Percentiles rank a stretch among this genome's conserved stretches.
phyloP scores from a whole-genome alignment of 2,329 filamentous ascomycete genomes.

The Penicillium sp. region DNA sequence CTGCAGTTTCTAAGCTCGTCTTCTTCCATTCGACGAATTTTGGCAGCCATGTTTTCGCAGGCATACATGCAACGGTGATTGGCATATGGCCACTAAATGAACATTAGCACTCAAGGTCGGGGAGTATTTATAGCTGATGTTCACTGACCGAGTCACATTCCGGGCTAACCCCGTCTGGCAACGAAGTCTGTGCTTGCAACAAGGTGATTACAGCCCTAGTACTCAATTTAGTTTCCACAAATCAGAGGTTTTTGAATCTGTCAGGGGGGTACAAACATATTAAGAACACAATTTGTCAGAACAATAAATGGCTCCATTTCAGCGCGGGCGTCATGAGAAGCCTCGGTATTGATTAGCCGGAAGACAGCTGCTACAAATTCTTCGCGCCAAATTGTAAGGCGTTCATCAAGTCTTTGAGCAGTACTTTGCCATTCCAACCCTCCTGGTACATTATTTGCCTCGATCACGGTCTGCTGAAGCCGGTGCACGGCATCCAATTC shows the following conservation, averaged over 20 bases:
- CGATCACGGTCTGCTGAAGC: not conserved
- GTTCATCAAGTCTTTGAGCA: conserved; percentile 1
- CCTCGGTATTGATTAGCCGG: not conserved
- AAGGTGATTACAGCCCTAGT: not conserved
- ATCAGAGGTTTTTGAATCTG: not conserved
- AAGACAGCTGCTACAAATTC: conserved; percentile 2
- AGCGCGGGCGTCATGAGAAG: not conserved
- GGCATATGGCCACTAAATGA: not conserved
- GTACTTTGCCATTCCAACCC: conserved; percentile 1
- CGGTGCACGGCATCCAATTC: not conserved
- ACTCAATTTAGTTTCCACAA: not conserved
- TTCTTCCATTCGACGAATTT: not conserved
- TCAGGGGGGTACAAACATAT: not conserved
- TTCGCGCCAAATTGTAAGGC: conserved; percentile 2
- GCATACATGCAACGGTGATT: not conserved
- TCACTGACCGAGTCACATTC: not conserved
- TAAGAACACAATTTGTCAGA: conserved; percentile 1
- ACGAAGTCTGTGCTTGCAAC: not conserved
- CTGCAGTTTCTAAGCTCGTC: conserved; percentile 1
- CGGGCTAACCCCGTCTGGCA: not conserved
- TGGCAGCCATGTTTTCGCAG: conserved; percentile 2
- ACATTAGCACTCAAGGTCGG: not conserved
- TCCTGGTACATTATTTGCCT: not conserved
- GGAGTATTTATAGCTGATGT: not conserved
- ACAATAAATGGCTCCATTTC: conserved; percentile 3